phyloP scores from a whole-genome alignment of 441 rosid genomes.

The Aleurites moluccanus region DNA sequence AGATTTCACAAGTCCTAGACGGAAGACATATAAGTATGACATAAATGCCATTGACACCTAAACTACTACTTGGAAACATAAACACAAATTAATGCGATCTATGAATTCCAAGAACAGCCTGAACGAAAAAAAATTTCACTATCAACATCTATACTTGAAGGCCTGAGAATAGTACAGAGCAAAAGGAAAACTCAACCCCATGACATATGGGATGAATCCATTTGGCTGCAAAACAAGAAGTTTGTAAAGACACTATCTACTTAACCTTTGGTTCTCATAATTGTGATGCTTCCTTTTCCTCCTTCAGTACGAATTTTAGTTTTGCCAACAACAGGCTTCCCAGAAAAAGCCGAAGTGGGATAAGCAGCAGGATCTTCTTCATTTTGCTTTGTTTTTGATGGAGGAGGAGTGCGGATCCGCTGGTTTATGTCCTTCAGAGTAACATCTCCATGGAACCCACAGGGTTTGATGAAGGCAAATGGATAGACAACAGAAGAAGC shows the following conservation, averaged over 20 bases:
- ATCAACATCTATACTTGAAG: conserved; percentile 27
- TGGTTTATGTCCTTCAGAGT: conserved; percentile 94
- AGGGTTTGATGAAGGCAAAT: conserved; percentile 91
- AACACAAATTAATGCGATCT: conserved; percentile 28
- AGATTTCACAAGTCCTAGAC: conserved; percentile 21
- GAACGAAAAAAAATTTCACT: conserved; percentile 5
- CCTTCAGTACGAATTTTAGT: conserved; percentile 96
- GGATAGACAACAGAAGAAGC: conserved; percentile 85
- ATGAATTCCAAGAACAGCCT: conserved; percentile 29
- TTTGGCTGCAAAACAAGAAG: neutral
- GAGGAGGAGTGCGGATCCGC: conserved; percentile 65
- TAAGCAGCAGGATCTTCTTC: conserved; percentile 54
- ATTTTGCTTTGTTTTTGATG: conserved; percentile 48
- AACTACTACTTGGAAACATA: conserved; percentile 33
- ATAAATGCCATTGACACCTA: conserved; percentile 30
- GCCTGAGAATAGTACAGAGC: conserved; percentile 25
- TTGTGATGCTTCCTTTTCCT: conserved; percentile 96
- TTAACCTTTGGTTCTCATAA: conserved; percentile 92
- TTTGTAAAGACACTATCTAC: conserved; percentile 9
- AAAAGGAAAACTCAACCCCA: conserved; percentile 18
- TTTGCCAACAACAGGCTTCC: conserved; percentile 95
- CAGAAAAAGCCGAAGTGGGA: conserved; percentile 96
- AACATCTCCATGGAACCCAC: conserved; percentile 80
- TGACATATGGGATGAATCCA: conserved; percentile 10
- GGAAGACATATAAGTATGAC: conserved; percentile 20